These are phyloP conservation scores for Coemansia umbellata DNA, from an alignment of 192 early-diverging fungal genomes.

Conservation along the genomic window DNA sequence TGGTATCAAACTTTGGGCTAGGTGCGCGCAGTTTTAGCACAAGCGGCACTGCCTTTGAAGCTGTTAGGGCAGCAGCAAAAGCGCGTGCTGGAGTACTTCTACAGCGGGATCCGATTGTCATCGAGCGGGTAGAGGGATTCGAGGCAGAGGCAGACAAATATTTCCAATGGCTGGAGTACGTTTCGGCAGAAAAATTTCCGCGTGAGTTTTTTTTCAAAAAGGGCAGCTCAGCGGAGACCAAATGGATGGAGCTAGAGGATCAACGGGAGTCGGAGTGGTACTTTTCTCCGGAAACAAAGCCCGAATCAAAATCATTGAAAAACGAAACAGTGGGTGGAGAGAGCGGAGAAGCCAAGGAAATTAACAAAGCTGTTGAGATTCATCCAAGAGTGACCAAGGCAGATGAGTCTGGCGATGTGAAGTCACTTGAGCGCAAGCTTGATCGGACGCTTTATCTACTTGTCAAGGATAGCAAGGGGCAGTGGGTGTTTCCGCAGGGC, in stretches of 20 bases:
- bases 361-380: conserved; percentile 55
- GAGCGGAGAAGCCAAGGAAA: neutral
- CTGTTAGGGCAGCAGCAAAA: neutral
- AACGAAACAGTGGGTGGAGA: neutral
- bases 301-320: conserved; percentile 17
- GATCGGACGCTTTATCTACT: conserved; percentile 77
- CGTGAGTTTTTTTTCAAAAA: conserved; percentile 50
- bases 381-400: conserved; percentile 58
- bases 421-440: conserved; percentile 73
- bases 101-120: conserved; percentile 49
- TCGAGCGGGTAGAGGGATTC: conserved; percentile 22
- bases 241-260: conserved; percentile 37
- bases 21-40: conserved; percentile 29
- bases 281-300: conserved; percentile 27
- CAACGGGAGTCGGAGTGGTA: conserved; percentile 30
- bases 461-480: conserved; percentile 59
- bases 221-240: conserved; percentile 40
- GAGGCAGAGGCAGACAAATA: conserved; percentile 39
- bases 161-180: conserved; percentile 44
- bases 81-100: conserved; percentile 35
- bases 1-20: neutral
- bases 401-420: conserved; percentile 61
- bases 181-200: conserved; percentile 42
- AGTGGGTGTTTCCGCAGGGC: conserved; percentile 77
- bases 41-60: neutral